These are phyloP conservation scores for Simmondsia chinensis DNA, from an alignment of 148 eudicot species.

Conservation along the genomic window DNA sequence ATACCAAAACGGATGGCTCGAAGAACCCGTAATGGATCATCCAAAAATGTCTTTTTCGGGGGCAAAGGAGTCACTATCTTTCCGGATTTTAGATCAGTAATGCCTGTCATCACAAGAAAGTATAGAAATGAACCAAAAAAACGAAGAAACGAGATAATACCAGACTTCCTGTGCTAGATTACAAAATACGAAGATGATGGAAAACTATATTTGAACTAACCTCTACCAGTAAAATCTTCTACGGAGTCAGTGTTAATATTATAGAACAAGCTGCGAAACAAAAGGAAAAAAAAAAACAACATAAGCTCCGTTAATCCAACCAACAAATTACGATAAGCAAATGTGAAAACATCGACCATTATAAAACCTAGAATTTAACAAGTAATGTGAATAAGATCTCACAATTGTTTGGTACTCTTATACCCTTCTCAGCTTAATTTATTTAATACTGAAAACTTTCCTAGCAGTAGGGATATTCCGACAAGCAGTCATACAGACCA, in stretches of 20 bases:
- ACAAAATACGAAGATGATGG: background rate
- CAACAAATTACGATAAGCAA: background rate
- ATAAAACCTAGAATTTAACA: too few relatives aligned
- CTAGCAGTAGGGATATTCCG: too few relatives aligned
- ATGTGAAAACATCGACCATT: too few relatives aligned
- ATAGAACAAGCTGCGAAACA: constrained; percentile 73
- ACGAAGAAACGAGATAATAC: background rate
- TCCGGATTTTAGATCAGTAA: constrained; percentile 66
- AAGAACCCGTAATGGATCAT: constrained; percentile 93
- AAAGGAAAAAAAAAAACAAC: background rate
- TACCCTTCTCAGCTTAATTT: too few relatives aligned
- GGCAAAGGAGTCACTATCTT: constrained; percentile 94
- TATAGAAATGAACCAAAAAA: background rate
- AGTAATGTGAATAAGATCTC: too few relatives aligned
- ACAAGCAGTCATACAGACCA: too few relatives aligned
- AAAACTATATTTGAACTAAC: constrained; percentile 22
- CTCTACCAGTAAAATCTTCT: constrained; percentile 89
- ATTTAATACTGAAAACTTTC: too few relatives aligned
- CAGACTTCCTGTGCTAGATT: background rate
- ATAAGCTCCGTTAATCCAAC: background rate
- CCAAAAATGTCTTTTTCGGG: constrained; percentile 89
- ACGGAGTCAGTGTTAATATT: constrained; percentile 70
- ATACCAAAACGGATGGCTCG: constrained; percentile 95
- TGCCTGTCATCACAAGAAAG: constrained; percentile 34
- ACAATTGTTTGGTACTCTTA: too few relatives aligned